Percentiles rank a stretch among this genome's conserved stretches.
These are phyloP conservation scores for Baeospora myosura DNA, from an alignment of 1,284 basidiomycete genomes.

Conservation along the genomic window DNA sequence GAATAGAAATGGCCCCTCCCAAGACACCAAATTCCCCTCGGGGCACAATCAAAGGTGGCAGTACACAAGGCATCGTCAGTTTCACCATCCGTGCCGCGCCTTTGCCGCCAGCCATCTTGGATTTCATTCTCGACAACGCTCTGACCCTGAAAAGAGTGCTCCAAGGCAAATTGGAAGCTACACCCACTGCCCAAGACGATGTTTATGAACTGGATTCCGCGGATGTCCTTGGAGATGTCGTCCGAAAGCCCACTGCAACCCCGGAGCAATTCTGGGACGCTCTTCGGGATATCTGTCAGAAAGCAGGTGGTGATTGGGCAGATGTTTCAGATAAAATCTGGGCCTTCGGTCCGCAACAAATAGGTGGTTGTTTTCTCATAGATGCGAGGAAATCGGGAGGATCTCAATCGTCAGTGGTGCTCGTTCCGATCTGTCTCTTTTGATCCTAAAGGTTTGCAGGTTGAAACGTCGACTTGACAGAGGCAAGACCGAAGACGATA, in stretches of 20 bases:
- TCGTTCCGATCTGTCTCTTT: constrained; percentile 4
- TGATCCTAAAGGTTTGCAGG: constrained; percentile 26
- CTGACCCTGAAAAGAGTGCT: constrained; percentile 47
- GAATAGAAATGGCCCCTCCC: constrained; percentile 85
- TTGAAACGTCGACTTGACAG: constrained; percentile 41
- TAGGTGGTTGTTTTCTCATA: constrained; percentile 84
- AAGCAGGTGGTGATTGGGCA: constrained; percentile 78
- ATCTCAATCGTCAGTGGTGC: constrained; percentile 47
- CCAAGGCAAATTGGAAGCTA: constrained; percentile 32
- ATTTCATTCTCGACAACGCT: constrained; percentile 77
- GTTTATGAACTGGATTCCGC: constrained; percentile 32
- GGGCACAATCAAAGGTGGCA: constrained; percentile 72
- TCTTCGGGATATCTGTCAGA: constrained; percentile 58
- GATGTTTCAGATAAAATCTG: constrained; percentile 72
- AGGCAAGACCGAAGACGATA: constrained; percentile 27
- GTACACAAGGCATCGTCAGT: constrained; percentile 68
- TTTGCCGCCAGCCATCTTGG: constrained; percentile 59
- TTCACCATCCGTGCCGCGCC: constrained; percentile 83
- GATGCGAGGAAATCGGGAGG: constrained; percentile 49
- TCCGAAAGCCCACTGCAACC: constrained; percentile 55
- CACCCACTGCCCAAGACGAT: constrained; percentile 17
- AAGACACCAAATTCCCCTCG: constrained; percentile 70
- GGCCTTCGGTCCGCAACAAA: constrained; percentile 86
- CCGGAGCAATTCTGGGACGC: constrained; percentile 79
- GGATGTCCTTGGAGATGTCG: constrained; percentile 51